Evolutionary conservation across 192 early-diverging fungal genomes (phyloP), one percentile per base, ranked within the genome.

Genomic region (Lobosporangium transversale): DNA sequence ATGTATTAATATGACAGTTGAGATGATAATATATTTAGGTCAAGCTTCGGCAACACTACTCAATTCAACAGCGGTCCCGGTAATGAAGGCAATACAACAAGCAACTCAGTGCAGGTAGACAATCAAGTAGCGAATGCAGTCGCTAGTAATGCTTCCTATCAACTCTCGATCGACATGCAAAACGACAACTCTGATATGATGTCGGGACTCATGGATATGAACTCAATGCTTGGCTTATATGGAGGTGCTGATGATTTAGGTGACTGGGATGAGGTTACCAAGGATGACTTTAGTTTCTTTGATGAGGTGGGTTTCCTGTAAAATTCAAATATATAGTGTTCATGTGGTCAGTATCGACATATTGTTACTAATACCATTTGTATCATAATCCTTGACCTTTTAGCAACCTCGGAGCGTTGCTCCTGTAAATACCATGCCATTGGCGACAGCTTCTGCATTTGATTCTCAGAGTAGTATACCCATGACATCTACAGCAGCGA

Each of bases 201-300:
- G 65, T 43, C 73, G 0, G 71, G 63, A 7, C 42, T 76, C 6
- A 61, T 67, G 50, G 73, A 57, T 14, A 58, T 76, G 65, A 47
- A 67, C 17, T 62, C 63, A 24, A 66, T 76, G 32, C 36, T 76
- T 32, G 53, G 63, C 21, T 21, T 75, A 1, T 73, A 55, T 29
- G 73, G 73, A 26, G 60, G 47, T 31, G 36, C 58, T 18, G 73
- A 67, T n/a, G 73, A 76, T 49, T 45, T 76, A 3, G 71, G 47
- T 9, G 73, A 76, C 52, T 67, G 63, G 63, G 70, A 35, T 15
- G 73, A 62, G 35, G 59, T 76, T 11, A 76, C 73, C 2, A 67
- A 76, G 27, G 73, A 66, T 35, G 73, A 76, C 47, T 76, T 76
- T 23, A 76, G 65, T 27, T 76, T 67, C 58, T 76, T 76, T 62